These are phyloP conservation scores for Paramecium tetraurelia DNA, from an alignment of 73 alveolate species.

Conservation along the genomic window DNA sequence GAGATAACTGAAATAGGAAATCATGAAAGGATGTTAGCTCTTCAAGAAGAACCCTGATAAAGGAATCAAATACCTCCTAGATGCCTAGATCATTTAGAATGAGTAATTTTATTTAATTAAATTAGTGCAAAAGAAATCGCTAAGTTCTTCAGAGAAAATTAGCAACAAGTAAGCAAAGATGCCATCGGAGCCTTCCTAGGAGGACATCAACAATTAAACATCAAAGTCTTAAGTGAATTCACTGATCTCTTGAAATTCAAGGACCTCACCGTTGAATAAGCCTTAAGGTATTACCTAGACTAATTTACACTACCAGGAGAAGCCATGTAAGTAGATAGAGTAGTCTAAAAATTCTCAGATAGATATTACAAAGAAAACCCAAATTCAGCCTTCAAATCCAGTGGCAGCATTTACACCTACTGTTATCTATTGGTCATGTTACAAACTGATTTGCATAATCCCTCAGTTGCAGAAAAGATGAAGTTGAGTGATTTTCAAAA, in stretches of 20 bases:
- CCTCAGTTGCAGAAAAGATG: conserved; percentile 58
- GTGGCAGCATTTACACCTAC: conserved; percentile 70
- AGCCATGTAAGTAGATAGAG: conserved; percentile 84
- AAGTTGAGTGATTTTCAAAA: conserved; percentile 45
- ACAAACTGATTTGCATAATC: conserved; percentile 60
- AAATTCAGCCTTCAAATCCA: conserved; percentile 78
- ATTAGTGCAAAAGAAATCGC: conserved; percentile 54
- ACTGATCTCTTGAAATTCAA: conserved; percentile 45
- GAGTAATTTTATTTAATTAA: conserved; percentile 10
- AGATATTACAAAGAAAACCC: conserved; percentile 91
- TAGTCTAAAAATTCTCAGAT: conserved; percentile 92
- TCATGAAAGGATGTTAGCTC: background rate
- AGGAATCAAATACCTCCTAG: conserved; percentile 46
- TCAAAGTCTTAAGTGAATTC: conserved; percentile 55
- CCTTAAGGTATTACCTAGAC: conserved; percentile 57
- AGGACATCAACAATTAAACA: conserved; percentile 38
- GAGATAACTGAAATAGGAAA: conserved; percentile 36
- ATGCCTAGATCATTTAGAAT: background rate
- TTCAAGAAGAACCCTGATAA: conserved; percentile 50
- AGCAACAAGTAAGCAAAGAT: conserved; percentile 39
- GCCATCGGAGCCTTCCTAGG: conserved; percentile 57
- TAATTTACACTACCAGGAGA: conserved; percentile 56
- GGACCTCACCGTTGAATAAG: conserved; percentile 41
- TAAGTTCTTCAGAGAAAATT: conserved; percentile 48
- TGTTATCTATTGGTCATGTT: conserved; percentile 53